Evolutionary conservation across 345 rosid species (phyloP).

Genomic region (Raphanus raphanistrum): DNA sequence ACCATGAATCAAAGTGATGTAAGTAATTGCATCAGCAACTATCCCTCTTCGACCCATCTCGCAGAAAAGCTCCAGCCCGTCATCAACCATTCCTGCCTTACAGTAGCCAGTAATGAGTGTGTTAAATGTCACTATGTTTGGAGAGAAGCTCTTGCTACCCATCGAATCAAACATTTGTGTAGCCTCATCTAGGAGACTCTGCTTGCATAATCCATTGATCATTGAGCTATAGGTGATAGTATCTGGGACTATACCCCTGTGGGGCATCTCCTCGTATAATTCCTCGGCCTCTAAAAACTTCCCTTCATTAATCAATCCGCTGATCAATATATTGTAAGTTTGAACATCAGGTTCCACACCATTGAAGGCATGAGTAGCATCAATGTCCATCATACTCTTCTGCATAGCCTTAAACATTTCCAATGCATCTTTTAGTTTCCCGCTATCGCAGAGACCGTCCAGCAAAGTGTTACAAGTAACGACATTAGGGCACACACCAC

Average conservation of each 20-base stretch:
- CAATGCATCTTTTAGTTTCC: background rate
- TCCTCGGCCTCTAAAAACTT: background rate
- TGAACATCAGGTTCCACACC: constrained; percentile 11
- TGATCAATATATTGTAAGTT: constrained; percentile 10
- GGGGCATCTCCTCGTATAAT: background rate
- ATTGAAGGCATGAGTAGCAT: background rate
- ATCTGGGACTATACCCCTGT: background rate
- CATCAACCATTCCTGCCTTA: background rate
- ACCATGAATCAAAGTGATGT: no score
- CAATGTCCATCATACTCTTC: background rate
- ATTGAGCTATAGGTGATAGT: background rate
- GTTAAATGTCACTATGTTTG: background rate
- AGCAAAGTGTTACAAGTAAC: background rate
- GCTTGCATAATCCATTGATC: background rate
- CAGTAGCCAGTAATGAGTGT: background rate
- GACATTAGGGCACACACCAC: background rate
- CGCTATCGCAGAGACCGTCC: background rate
- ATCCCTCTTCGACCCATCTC: background rate
- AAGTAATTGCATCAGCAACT: background rate
- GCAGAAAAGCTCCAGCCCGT: background rate
- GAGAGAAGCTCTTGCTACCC: background rate
- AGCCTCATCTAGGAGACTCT: background rate
- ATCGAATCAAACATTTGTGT: background rate
- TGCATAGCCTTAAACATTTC: background rate
- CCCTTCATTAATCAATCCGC: background rate